phyloP scores from a whole-genome alignment of 2,329 filamentous ascomycete genomes.

The Byssochlamys sp. region DNA sequence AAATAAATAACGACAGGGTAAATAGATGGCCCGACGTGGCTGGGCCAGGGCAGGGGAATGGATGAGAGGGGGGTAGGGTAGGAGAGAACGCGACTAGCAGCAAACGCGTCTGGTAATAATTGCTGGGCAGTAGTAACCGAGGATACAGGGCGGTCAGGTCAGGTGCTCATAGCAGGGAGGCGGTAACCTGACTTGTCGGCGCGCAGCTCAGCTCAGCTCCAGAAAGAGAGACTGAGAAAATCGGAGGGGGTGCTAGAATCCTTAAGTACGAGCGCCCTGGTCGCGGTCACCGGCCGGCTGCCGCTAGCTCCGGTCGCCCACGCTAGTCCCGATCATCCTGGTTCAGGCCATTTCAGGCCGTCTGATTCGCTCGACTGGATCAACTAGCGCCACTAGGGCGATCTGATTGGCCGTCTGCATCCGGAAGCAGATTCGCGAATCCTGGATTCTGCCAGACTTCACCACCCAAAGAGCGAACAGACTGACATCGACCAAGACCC shows the following conservation, averaged over 20 bases:
- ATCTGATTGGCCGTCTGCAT: conserved; percentile 16
- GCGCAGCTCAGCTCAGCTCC: conserved; percentile 20
- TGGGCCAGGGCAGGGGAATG: background rate
- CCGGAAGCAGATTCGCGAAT: conserved; percentile 13
- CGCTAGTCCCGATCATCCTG: conserved; percentile 25
- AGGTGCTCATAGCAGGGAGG: conserved; percentile 8
- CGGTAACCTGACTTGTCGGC: conserved; percentile 13
- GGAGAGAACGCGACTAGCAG: background rate
- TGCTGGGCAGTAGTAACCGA: conserved; percentile 4
- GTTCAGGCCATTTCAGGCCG: conserved; percentile 20
- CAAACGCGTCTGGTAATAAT: conserved; percentile 1
- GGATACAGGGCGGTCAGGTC: conserved; percentile 10
- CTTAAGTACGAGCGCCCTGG: conserved; percentile 32
- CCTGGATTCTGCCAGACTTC: background rate
- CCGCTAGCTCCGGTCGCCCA: conserved; percentile 28
- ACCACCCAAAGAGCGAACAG: background rate
- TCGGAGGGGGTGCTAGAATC: conserved; percentile 32
- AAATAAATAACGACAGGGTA: no score
- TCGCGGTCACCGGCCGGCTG: conserved; percentile 24
- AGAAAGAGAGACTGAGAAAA: conserved; percentile 30
- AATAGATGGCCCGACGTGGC: conserved; percentile 1
- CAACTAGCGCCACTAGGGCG: conserved; percentile 10
- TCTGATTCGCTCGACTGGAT: conserved; percentile 23
- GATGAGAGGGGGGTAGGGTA: background rate
- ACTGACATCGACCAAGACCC: background rate